Evolutionary conservation across 768 basidiomycete genomes (phyloP).

Genomic region (Tricholoma furcatifolium): DNA sequence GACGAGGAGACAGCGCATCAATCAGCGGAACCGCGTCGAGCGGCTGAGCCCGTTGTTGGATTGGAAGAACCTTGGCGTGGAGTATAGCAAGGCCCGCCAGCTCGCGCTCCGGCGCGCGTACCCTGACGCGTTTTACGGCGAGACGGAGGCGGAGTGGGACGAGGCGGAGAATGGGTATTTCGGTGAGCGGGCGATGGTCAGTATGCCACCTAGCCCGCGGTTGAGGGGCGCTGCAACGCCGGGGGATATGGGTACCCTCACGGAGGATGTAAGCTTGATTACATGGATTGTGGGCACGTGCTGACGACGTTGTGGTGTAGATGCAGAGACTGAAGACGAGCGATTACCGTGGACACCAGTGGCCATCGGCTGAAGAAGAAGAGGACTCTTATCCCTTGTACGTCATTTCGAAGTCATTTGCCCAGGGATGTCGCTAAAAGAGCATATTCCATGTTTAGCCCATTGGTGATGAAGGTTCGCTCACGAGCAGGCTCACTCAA

Average conservation of each 20-base stretch:
- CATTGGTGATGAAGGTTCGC: constrained; percentile 86
- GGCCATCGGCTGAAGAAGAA: constrained; percentile 71
- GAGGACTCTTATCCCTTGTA: constrained; percentile 91
- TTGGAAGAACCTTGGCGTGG: constrained; percentile 97
- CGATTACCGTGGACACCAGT: constrained; percentile 74
- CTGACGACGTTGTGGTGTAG: constrained; percentile 27
- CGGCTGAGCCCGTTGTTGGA: constrained; percentile 90
- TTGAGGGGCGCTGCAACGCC: constrained; percentile 88
- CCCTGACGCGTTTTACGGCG: constrained; percentile 84
- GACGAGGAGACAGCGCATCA: constrained; percentile 95
- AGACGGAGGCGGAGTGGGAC: constrained; percentile 40
- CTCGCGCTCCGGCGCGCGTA: constrained; percentile 91
- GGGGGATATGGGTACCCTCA: constrained; percentile 88
- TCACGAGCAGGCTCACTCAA: constrained; percentile 77
- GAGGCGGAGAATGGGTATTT: constrained; percentile 28
- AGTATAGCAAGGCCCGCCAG: constrained; percentile 95
- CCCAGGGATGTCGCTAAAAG: constrained; percentile 5
- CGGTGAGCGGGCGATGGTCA: constrained; percentile 67
- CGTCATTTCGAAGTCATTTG: constrained; percentile 29
- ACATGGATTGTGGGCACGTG: not conserved
- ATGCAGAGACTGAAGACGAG: constrained; percentile 89
- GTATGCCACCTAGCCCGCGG: constrained; percentile 86
- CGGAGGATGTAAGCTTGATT: constrained; percentile 62
- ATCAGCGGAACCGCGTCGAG: constrained; percentile 98
- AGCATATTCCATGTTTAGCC: constrained; percentile 44